phyloP scores from a whole-genome alignment of 345 rosid genomes.

The Cardiospermum halicacabum region DNA sequence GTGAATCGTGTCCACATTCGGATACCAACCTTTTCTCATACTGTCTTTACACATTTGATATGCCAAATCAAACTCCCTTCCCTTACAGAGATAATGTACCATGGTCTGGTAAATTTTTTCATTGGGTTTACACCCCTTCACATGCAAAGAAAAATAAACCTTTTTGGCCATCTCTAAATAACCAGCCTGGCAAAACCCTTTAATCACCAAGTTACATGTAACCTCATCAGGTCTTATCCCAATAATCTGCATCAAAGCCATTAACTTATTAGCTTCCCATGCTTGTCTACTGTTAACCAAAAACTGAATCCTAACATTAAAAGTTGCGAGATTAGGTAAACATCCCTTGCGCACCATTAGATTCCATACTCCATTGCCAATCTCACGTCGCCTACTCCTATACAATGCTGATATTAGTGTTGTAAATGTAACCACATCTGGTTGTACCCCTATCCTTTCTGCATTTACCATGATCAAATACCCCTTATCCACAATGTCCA shows the following conservation, averaged over 20 bases:
- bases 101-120: conserved; percentile 68
- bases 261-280: conserved; percentile 66
- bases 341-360: conserved; percentile 73
- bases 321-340: conserved; percentile 65
- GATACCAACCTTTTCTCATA: conserved; percentile 60
- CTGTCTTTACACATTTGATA: conserved; percentile 69
- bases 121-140: conserved; percentile 48
- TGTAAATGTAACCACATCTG: conserved; percentile 72
- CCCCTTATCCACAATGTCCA: conserved; percentile 53
- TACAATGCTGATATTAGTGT: conserved; percentile 69
- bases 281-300: conserved; percentile 53
- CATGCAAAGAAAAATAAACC: conserved; percentile 59
- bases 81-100: conserved; percentile 75
- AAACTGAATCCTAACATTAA: conserved; percentile 71
- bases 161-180: conserved; percentile 71
- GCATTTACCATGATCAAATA: conserved; percentile 46
- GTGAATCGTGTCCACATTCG: conserved; percentile 52
- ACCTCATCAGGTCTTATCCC: conserved; percentile 56
- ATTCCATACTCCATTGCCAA: conserved; percentile 82
- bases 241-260: conserved; percentile 55
- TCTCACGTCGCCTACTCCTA: conserved; percentile 39
- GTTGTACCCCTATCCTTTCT: conserved; percentile 52
- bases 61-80: conserved; percentile 52
- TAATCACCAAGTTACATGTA: conserved; percentile 73
- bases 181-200: conserved; percentile 67